Evolutionary conservation across 306 rosid species (phyloP), one percentile per base, ranked within the genome.

Genomic region (Mimosa bimucronata): DNA sequence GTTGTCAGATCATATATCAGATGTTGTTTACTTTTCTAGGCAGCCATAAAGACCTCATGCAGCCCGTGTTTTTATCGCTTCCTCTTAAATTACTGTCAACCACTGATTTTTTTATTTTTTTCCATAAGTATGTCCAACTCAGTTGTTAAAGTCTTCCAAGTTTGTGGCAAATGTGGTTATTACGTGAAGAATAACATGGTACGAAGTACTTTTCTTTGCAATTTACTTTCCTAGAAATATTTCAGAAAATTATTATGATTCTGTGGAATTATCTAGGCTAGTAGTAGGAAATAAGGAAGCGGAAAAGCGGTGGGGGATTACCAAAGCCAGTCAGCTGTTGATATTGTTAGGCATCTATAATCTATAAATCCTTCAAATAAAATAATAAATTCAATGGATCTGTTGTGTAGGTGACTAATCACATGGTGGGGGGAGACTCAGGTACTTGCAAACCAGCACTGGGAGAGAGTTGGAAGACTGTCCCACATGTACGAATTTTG

Each of bases 401-500:
- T 48, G 64, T 85, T 89, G 70, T 86, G 88, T 73, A 94, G 98
- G 97, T 92, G 82, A 91, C 92, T 30, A 94, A 92, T 90, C 98
- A 94, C 87, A 85, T 92, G 50, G 97, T 94, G 84, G 92, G 93
- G 31, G 97, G 97, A 71, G 98, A 89, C 40, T 88, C 88, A 29
- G 94, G 98, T 77, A 58, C 78, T 73, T 79, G 93, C 55, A 94
- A 94, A 84, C 94, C 98, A 25, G 97, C 98, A 84, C 94, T 94
- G 30, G 97, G 98, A 78, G 94, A 94, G 89, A 91, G 90, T 78
- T 94, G 98, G 98, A 94, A 94, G 87, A 90, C 90, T 77, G 83
- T 94, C 37, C 92, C 97, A 71, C 97, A 91, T 76, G 88, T 88
- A 48, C 86, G 97, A 72, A 88, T 92, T 83, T 77, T 84, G 61